A percentile compares a stretch with the other conserved stretches of the same genome.
These are phyloP conservation scores for Mycena rebaudengoi DNA, from an alignment of 768 basidiomycete genomes.

Conservation along the genomic window DNA sequence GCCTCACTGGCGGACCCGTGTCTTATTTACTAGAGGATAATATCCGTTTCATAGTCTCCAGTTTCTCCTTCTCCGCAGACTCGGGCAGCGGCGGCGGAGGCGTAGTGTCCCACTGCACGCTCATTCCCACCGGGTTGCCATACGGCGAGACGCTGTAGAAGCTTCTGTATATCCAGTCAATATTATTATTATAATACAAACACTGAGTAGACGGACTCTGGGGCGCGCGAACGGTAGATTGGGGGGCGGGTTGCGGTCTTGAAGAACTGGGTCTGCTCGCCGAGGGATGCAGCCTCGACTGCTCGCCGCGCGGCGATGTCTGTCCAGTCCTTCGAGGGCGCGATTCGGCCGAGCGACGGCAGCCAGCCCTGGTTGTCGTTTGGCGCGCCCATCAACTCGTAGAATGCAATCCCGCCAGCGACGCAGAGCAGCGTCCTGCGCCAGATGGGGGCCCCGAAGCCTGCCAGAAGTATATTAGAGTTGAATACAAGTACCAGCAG, in stretches of 20 bases:
- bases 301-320: conserved; percentile 14
- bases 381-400: conserved; percentile 75
- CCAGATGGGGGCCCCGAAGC: conserved; percentile 75
- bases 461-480: conserved; percentile 47
- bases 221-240: conserved; percentile 72
- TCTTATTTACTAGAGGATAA: no score
- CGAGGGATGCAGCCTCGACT: not conserved
- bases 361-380: conserved; percentile 50
- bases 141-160: conserved; percentile 71
- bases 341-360: not conserved
- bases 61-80: not conserved
- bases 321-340: not conserved
- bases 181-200: conserved; percentile 5
- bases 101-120: conserved; percentile 26
- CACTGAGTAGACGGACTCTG: conserved; percentile 66
- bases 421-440: conserved; percentile 64
- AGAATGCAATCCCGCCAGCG: conserved; percentile 59
- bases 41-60: not conserved
- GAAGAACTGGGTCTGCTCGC: conserved; percentile 14
- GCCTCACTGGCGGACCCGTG: no score
- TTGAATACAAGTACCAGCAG: not conserved
- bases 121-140: conserved; percentile 63
- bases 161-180: conserved; percentile 46
- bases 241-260: conserved; percentile 15
- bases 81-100: not conserved